Conservation (phyloP, 768 basidiomycete species). For the Clitopilus hobsonii region DNA sequence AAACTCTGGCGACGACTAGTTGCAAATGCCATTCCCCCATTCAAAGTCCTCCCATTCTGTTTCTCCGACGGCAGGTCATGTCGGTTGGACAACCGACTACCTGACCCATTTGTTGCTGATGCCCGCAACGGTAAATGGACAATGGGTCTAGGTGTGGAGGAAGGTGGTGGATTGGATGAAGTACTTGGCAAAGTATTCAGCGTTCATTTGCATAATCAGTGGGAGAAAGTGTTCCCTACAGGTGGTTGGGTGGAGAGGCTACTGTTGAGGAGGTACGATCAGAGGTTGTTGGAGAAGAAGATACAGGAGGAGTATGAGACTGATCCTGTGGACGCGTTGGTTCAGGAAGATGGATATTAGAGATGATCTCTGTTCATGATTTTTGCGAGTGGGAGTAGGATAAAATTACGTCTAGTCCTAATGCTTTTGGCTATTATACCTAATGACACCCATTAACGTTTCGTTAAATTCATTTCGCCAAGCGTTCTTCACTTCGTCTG, state of each 20-base stretch:
- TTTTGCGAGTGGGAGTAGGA: background rate
- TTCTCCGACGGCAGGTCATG: slow-evolving; percentile 91
- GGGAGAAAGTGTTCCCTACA: slow-evolving; percentile 81
- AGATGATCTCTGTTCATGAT: background rate
- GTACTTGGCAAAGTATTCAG: slow-evolving; percentile 73
- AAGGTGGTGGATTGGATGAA: slow-evolving; percentile 59
- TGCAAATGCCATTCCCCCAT: slow-evolving; percentile 67
- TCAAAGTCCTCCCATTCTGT: slow-evolving; percentile 93
- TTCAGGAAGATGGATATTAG: background rate
- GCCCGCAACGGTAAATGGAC: slow-evolving; percentile 59
- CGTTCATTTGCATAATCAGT: slow-evolving; percentile 94
- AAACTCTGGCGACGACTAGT: slow-evolving; percentile 88
- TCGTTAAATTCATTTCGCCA: background rate
- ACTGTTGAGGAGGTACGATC: slow-evolving; percentile 61
- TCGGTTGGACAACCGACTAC: slow-evolving; percentile 87
- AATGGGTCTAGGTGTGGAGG: slow-evolving; percentile 54
- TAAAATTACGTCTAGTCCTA: background rate
- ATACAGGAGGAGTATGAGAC: background rate
- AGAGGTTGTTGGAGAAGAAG: slow-evolving; percentile 17
- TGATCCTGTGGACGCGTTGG: background rate
- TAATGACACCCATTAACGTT: background rate
- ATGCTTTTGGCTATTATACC: background rate
- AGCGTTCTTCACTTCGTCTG: too few relatives aligned
- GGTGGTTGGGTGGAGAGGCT: slow-evolving; percentile 87
- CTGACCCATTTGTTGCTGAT: slow-evolving; percentile 78